Evolutionary conservation across 306 rosid species (phyloP), one percentile per base, ranked within the genome.

Genomic region (Datisca glomerata): DNA sequence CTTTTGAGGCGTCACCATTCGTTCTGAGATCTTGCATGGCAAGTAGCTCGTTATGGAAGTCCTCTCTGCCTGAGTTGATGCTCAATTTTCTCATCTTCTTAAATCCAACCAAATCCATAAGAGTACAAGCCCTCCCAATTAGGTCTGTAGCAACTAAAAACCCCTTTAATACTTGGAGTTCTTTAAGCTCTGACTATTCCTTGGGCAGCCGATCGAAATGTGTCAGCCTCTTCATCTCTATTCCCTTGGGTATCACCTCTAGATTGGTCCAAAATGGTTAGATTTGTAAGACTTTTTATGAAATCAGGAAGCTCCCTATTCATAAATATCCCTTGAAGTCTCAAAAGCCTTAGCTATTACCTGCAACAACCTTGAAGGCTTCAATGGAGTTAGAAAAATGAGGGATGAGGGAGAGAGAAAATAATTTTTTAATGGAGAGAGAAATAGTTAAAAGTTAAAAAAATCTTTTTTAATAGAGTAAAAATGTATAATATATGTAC

Each of bases 211-310:
- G 9, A 18, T 47, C 53, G 15, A 68, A 36, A 39, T 62, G 69
- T 2, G 57, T 62, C 5, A 68, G 66, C 16, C 8, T 51, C n/a
- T 35, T 47, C 15, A 68, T 43, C 3, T 6, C 27, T 16, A 57
- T 57, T 1, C 25, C 20, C 5, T 13, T 13, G 0, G 76, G 76
- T 15, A 64, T 28, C 21, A 2, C 39, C 38, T 70, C 65, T 4
- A 70, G 49, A 57, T 48, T 55, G 49, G 59, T 63, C 69, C 32
- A 63, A 41, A 28, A 55, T 57, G 13, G 32, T 35, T 41, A 55
- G 16, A 7, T 38, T 11, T 6, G 10, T 40, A 7, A 49, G 34
- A 18, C 25, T 47, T 41, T 18, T 24, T 42, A 63, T 9, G 25
- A 51, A 63, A 12, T 46, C 46, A 12, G 63, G 63, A 25, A 63